Base-by-base conservation (phyloP, 2,329 filamentous ascomycete genomes). In the Alternaria dauci region DNA sequence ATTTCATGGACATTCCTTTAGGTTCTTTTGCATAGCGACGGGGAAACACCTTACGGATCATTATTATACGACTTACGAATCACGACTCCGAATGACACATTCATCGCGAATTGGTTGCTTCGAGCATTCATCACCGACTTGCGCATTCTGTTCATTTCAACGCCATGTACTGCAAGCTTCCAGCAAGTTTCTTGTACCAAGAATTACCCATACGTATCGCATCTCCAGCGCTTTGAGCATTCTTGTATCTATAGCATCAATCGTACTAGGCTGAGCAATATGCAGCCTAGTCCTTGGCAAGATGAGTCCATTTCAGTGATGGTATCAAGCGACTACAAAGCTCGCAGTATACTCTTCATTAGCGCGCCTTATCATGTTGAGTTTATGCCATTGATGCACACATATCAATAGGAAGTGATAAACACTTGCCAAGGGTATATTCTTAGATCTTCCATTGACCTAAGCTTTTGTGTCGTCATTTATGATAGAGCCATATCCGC, bases 11-110 rank as follows among this genome's bases (percentile, higher is more conserved):
- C 34, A 38, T 43, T 47, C 34, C 4, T 34, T 46, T 38, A 0
- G 32, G 42, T 18, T 18, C n/a, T 41, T 47, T 14, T 60, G 58
- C 58, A 52, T 57, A 57, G 53, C 53, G 34, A 28, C 30, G 26
- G 41, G n/a, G 25, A n/a, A 38, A 16, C 30, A 52, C n/a, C 4
- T 6, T n/a, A 18, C 23, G 2, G 8, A 36, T 41, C n/a, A 28
- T 52, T 2, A 56, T 50, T n/a, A 20, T 6, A 55, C 26, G 51
- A 59, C 8, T 58, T 28, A 58, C 43, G 55, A 51, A 34, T 12
- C 28, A 50, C 18, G 46, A 36, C 46, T 36, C 20, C 12, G 23
- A 38, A 38, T 30, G 32, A 50, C 20, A 34, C 3, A 4, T 11
- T 7, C 8, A 36, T 20, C 23, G 8, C 51, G 39, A 9, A 18